phyloP scores from a whole-genome alignment of 1,284 basidiomycete species.

The Melampsora americana region DNA sequence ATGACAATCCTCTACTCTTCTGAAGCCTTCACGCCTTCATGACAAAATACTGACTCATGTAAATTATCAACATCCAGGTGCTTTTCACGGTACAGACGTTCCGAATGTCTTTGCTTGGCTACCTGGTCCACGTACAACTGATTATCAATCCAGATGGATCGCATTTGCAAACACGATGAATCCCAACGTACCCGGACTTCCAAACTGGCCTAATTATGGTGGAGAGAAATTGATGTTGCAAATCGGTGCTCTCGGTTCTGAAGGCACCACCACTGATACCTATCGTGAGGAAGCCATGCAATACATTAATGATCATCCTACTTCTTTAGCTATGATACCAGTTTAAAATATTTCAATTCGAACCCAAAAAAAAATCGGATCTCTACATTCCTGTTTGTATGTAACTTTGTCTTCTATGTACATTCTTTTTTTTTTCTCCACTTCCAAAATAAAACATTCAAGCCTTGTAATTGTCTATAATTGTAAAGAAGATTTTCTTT shows the following conservation, averaged over 20 bases:
- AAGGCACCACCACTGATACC: not conserved
- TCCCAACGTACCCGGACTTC: constrained; percentile 4
- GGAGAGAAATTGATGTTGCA: not conserved
- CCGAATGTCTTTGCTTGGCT: not conserved
- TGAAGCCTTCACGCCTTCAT: too few relatives aligned
- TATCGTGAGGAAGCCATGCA: not conserved
- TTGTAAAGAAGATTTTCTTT: too few relatives aligned
- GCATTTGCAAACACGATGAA: constrained; percentile 9
- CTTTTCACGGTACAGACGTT: constrained; percentile 22
- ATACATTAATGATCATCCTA: not conserved
- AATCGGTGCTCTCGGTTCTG: not conserved
- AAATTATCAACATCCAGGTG: not conserved
- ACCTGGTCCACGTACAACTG: not conserved
- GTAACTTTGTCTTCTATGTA: too few relatives aligned
- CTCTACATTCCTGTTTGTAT: too few relatives aligned
- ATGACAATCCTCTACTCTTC: not conserved
- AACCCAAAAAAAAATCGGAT: too few relatives aligned
- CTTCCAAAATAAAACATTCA: too few relatives aligned
- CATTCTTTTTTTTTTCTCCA: too few relatives aligned
- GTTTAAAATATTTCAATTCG: too few relatives aligned
- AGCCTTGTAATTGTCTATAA: too few relatives aligned
- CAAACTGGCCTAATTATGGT: constrained; percentile 2
- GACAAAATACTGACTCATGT: too few relatives aligned
- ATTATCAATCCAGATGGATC: constrained; percentile 21
- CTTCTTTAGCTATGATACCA: constrained; percentile 1